Evolutionary conservation across 768 basidiomycete genomes (phyloP).

Genomic region (Serendipita sp.): DNA sequence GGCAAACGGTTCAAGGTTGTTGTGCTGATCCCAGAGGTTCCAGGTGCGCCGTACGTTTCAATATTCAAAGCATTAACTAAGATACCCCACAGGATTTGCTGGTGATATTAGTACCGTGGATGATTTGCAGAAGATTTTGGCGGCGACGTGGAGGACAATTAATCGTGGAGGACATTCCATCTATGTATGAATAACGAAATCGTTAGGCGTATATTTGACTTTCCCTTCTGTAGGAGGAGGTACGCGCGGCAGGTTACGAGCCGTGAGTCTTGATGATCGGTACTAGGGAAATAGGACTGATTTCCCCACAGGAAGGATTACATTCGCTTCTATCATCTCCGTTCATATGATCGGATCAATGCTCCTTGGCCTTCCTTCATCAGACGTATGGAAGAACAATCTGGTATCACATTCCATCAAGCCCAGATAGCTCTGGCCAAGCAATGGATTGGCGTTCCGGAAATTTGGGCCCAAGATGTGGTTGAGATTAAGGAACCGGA

Average conservation of each 20-base stretch:
- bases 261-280: conserved; percentile 33
- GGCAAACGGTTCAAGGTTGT: conserved; percentile 74
- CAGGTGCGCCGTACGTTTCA: conserved; percentile 35
- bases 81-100: conserved; percentile 34
- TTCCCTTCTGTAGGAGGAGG: conserved; percentile 29
- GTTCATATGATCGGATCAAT: conserved; percentile 83
- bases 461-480: conserved; percentile 26
- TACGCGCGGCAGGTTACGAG: conserved; percentile 63
- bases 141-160: conserved; percentile 37
- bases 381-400: conserved; percentile 48
- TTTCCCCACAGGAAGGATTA: conserved; percentile 42
- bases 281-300: background rate
- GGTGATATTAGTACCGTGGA: background rate
- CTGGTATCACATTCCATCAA: conserved; percentile 65
- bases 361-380: conserved; percentile 45
- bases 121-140: background rate
- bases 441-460: conserved; percentile 39
- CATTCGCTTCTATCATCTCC: conserved; percentile 83
- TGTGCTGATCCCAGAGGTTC: conserved; percentile 78
- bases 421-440: conserved; percentile 79
- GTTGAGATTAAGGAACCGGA: conserved; percentile 43
- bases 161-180: conserved; percentile 80
- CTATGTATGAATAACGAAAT: conserved; percentile 22
- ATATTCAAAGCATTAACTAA: conserved; percentile 51
- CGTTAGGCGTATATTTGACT: background rate